Conservation (phyloP, 2,329 filamentous ascomycete genomes). For the Fusarium sp. region DNA sequence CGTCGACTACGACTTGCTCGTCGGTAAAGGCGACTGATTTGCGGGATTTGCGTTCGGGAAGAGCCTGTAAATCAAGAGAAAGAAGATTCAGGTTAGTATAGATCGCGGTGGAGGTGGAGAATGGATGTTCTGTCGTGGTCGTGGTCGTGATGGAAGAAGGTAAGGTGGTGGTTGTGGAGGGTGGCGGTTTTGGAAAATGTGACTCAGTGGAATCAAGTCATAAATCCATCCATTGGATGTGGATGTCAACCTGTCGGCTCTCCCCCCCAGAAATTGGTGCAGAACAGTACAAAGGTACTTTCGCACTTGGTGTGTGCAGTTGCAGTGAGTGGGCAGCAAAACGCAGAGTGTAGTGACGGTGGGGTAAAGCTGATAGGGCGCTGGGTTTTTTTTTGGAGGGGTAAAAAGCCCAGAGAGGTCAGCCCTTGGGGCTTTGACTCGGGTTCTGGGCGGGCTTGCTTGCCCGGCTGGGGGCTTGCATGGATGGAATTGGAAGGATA, state of each 20-base stretch:
- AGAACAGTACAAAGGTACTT: slow-evolving; percentile 36
- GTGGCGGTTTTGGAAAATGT: slow-evolving; percentile 44
- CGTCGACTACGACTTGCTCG: slow-evolving; percentile 86
- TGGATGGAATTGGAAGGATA: background rate
- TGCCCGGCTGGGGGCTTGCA: background rate
- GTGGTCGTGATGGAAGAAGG: slow-evolving; percentile 11
- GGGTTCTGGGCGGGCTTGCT: background rate
- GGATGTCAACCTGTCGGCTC: slow-evolving; percentile 32
- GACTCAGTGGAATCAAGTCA: slow-evolving; percentile 36
- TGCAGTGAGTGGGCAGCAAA: slow-evolving; percentile 19
- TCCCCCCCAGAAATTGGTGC: slow-evolving; percentile 32
- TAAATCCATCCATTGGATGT: slow-evolving; percentile 4
- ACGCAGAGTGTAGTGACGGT: background rate
- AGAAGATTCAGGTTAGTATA: slow-evolving; percentile 29
- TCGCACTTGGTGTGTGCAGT: slow-evolving; percentile 18
- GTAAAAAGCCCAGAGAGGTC: slow-evolving; percentile 21
- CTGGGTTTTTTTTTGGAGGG: slow-evolving; percentile 39
- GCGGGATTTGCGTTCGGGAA: slow-evolving; percentile 75
- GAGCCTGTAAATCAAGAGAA: slow-evolving; percentile 36
- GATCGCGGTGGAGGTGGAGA: slow-evolving; percentile 4
- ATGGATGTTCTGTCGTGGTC: slow-evolving; percentile 1
- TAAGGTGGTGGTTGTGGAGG: slow-evolving; percentile 15
- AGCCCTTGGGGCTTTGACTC: slow-evolving; percentile 2
- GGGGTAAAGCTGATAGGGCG: slow-evolving; percentile 27
- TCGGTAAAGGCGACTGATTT: slow-evolving; percentile 96